phyloP scores from a whole-genome alignment of 768 basidiomycete genomes.

The Russula sp. region DNA sequence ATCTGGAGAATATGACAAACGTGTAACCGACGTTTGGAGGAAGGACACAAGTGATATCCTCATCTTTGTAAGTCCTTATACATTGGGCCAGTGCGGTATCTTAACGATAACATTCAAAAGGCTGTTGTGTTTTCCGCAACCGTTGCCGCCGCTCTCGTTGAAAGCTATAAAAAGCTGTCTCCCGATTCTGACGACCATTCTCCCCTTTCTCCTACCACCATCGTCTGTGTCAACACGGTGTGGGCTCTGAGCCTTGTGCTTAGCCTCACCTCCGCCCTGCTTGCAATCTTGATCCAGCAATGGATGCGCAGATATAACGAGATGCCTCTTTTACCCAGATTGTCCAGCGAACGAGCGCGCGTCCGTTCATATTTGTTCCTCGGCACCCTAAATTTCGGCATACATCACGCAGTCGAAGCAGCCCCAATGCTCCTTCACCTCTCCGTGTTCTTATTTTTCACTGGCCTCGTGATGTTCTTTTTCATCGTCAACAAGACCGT shows the following conservation, averaged over 20 bases:
- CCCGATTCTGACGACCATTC: slow-evolving; percentile 9
- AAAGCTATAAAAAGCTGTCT: slow-evolving; percentile 29
- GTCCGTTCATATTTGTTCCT: slow-evolving; percentile 40
- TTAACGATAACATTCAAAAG: slow-evolving; percentile 4
- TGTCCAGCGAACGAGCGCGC: slow-evolving; percentile 39
- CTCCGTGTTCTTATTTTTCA: slow-evolving; percentile 49
- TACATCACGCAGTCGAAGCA: slow-evolving; percentile 41
- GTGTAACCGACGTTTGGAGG: slow-evolving; percentile 20
- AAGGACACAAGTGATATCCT: slow-evolving; percentile 24
- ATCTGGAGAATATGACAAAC: slow-evolving; percentile 18
- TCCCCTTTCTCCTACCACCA: not conserved
- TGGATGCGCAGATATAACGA: slow-evolving; percentile 27
- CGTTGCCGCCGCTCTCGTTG: slow-evolving; percentile 28
- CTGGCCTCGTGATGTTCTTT: slow-evolving; percentile 47
- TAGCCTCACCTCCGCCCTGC: slow-evolving; percentile 23
- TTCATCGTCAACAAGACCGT: slow-evolving; percentile 32
- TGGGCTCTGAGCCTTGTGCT: slow-evolving; percentile 28
- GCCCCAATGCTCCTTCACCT: slow-evolving; percentile 49
- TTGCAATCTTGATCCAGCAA: slow-evolving; percentile 22
- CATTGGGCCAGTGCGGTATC: not conserved
- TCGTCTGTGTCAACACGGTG: slow-evolving; percentile 22
- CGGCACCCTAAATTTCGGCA: slow-evolving; percentile 41
- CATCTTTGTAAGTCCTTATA: slow-evolving; percentile 24
- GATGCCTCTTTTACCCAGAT: slow-evolving; percentile 33
- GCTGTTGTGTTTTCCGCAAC: slow-evolving; percentile 31